A percentile compares a stretch with the other conserved stretches of the same genome.
phyloP scores from a whole-genome alignment of 306 rosid genomes.

The Medicago arabica region DNA sequence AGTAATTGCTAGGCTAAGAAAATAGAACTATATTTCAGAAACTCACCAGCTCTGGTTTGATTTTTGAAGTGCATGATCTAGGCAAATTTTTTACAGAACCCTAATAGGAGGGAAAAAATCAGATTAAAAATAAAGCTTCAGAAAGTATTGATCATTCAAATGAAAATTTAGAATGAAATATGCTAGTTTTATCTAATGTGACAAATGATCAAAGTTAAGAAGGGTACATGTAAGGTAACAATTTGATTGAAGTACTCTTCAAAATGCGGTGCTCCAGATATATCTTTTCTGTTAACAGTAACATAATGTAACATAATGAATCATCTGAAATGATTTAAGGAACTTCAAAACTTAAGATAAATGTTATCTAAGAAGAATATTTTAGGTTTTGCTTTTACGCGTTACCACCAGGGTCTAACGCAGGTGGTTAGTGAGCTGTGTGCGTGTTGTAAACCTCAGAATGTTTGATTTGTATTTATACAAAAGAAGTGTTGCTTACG shows the following conservation, averaged over 20 bases:
- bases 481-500: constrained; percentile 50
- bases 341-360: background rate
- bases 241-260: constrained; percentile 59
- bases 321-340: no score
- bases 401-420: no score
- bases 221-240: constrained; percentile 76
- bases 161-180: background rate
- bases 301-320: background rate
- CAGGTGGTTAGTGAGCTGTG: no score
- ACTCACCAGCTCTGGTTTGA: constrained; percentile 75
- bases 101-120: constrained; percentile 45
- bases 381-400: constrained; percentile 33
- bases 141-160: background rate
- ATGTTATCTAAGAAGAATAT: constrained; percentile 14
- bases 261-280: constrained; percentile 71
- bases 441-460: no score
- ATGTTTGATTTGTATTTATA: no score
- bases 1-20: constrained; percentile 19
- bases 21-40: constrained; percentile 3
- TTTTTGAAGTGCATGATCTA: constrained; percentile 74
- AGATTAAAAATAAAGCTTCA: constrained; percentile 28
- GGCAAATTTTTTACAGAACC: constrained; percentile 81
- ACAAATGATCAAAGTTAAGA: constrained; percentile 31
- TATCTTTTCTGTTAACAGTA: constrained; percentile 67
- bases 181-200: background rate